These are phyloP conservation scores for Berberis thunbergii DNA, from an alignment of 164 flowering plant species.

Conservation along the genomic window DNA sequence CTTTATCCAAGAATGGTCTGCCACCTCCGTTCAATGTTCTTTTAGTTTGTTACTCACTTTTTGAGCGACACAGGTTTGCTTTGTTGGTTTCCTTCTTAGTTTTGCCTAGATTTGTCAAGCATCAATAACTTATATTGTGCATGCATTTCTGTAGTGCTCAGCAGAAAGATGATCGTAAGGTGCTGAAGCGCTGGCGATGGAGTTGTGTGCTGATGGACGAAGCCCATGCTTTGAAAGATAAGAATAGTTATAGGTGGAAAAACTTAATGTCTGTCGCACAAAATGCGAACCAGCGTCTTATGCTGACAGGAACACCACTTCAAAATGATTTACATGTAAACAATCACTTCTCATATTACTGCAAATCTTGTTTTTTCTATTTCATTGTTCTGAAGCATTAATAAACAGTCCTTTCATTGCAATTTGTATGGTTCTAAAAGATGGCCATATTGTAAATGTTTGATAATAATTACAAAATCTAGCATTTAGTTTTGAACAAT, in stretches of 20 bases:
- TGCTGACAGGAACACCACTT: conserved; percentile 96
- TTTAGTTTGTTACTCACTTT: conserved; percentile 89
- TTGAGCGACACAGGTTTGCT: conserved; percentile 88
- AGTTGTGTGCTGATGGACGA: conserved; percentile 97
- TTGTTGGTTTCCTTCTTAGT: neutral
- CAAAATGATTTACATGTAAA: conserved; percentile 93
- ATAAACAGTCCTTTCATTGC: too few species aligned
- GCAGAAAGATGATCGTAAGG: conserved; percentile 95
- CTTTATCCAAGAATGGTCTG: conserved; percentile 55
- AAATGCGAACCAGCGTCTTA: conserved; percentile 82
- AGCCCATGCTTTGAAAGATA: conserved; percentile 97
- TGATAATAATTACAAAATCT: too few species aligned
- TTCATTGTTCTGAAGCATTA: too few species aligned
- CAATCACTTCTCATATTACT: neutral
- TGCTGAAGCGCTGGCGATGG: conserved; percentile 82
- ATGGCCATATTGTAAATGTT: too few species aligned
- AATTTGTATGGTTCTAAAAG: too few species aligned
- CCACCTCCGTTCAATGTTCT: conserved; percentile 91
- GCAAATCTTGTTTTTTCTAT: neutral
- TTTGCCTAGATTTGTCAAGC: neutral
- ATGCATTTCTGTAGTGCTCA: conserved; percentile 43
- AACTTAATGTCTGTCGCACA: conserved; percentile 84
- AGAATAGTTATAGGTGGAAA: conserved; percentile 90
- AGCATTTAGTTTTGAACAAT: too few species aligned
- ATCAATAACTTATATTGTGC: neutral